phyloP scores from a whole-genome alignment of 768 basidiomycete genomes.

The Mycena chlorophos region DNA sequence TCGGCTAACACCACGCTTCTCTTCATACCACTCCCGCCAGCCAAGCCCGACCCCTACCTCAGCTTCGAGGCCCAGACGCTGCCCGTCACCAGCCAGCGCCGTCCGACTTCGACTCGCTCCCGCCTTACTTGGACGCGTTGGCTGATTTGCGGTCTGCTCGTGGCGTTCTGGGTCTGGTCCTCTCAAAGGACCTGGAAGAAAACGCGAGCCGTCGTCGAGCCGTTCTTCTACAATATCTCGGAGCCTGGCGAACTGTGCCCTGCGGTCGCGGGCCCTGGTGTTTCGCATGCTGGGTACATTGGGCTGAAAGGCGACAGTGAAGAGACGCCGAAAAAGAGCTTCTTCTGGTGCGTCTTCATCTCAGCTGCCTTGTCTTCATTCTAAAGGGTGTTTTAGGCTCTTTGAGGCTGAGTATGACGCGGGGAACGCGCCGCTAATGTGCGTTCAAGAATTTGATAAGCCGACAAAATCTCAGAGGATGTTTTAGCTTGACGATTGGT shows the following conservation, averaged over 20 bases:
- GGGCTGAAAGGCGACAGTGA: slow-evolving; percentile 32
- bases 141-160: neutral
- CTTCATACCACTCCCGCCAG: too few species aligned
- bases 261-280: neutral
- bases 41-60: too few species aligned
- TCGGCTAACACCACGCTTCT: too few species aligned
- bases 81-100: too few species aligned
- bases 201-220: neutral
- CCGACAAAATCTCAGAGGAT: neutral
- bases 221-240: slow-evolving; percentile 1
- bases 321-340: slow-evolving; percentile 23
- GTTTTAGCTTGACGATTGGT: slow-evolving; percentile 33
- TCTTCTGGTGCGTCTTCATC: slow-evolving; percentile 21
- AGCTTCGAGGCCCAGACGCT: too few species aligned
- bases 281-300: slow-evolving; percentile 31
- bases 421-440: slow-evolving; percentile 34
- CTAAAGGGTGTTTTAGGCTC: slow-evolving; percentile 27
- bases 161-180: neutral
- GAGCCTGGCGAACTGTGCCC: neutral
- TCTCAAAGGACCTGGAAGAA: neutral
- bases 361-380: too few species aligned
- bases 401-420: slow-evolving; percentile 32
- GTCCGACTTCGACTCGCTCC: too few species aligned
- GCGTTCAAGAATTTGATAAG: too few species aligned
- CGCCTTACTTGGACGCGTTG: neutral